Evolutionary conservation across 225 moss, liverwort and hornwort genomes (phyloP), one percentile per base, ranked within the genome.

Genomic region (Climacium dendroides): DNA sequence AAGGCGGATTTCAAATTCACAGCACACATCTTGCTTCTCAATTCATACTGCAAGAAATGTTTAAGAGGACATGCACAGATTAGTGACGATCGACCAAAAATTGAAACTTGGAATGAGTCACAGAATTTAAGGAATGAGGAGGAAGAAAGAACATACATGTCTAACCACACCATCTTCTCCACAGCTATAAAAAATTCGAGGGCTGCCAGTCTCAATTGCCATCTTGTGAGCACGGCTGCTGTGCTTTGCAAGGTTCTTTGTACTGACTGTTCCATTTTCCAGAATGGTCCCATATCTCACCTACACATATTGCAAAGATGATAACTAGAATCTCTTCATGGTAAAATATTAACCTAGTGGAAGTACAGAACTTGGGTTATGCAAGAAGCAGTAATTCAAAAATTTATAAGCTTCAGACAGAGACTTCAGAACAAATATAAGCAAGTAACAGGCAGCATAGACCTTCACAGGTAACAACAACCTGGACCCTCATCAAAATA

Each of bases 201-300:
- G 87, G 82, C 98, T 98, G 48, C 98, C 98, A 71, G 94, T 95
- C 87, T 96, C 97, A 74, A 97, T 85, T 43, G 96, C 97, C 83
- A 97, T 90, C 90, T 97, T 98, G 85, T 95, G 96, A 47, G 91
- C 96, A 82, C 96, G 92, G 22, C 39, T 92, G 39, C 89, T 87
- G 87, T 98, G 98, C 66, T 92, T 98, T 48, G 95, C 96, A 58
- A 98, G 91, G 81, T 73, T 90, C 88, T 94, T 94, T 35, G 96
- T 98, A 39, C 63, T 89, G 29, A 98, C 94, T 48, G 67, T 92
- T 78, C 98, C 98, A 82, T 91, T 90, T 79, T 95, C 98, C 79
- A 94, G 65, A 80, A 98, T 92, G 85, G 93, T 91, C 67, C 94
- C 91, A 85, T 89, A 96, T 79, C 98, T 94, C 85, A 98, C 96